phyloP scores from a whole-genome alignment of 768 basidiomycete genomes.

The Aureoboletus auriporus region DNA sequence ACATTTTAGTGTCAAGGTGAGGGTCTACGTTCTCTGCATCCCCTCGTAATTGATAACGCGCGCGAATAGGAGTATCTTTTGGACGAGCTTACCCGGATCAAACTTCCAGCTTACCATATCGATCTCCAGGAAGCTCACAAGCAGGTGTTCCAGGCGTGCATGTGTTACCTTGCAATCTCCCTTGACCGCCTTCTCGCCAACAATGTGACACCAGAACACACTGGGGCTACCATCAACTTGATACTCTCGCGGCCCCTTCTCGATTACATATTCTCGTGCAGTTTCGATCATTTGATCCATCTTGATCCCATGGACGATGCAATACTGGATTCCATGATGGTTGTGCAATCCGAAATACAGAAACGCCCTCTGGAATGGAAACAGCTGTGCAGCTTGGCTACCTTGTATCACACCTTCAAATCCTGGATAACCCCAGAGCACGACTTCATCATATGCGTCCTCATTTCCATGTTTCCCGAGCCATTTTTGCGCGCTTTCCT shows the following conservation, averaged over 20 bases:
- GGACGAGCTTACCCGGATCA: background rate
- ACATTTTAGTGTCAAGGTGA: conserved; percentile 1
- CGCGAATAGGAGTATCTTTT: background rate
- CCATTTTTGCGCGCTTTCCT: background rate
- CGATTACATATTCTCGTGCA: background rate
- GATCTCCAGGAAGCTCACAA: background rate
- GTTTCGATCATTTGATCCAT: background rate
- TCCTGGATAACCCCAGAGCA: background rate
- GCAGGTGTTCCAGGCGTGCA: background rate
- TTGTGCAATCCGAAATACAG: background rate
- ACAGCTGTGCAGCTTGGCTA: background rate
- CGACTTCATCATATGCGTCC: background rate
- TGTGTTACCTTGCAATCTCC: background rate
- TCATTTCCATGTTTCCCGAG: background rate
- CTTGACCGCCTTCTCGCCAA: background rate
- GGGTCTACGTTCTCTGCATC: background rate
- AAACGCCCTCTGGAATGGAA: background rate
- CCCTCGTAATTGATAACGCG: background rate
- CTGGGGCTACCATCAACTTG: background rate
- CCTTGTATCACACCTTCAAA: background rate
- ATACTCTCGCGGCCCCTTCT: background rate
- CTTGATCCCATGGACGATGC: background rate
- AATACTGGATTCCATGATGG: background rate
- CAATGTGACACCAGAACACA: background rate
- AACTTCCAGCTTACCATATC: background rate